These are phyloP conservation scores for Starmerella scarabaei DNA, from an alignment of 805 yeast species.

Conservation along the genomic window DNA sequence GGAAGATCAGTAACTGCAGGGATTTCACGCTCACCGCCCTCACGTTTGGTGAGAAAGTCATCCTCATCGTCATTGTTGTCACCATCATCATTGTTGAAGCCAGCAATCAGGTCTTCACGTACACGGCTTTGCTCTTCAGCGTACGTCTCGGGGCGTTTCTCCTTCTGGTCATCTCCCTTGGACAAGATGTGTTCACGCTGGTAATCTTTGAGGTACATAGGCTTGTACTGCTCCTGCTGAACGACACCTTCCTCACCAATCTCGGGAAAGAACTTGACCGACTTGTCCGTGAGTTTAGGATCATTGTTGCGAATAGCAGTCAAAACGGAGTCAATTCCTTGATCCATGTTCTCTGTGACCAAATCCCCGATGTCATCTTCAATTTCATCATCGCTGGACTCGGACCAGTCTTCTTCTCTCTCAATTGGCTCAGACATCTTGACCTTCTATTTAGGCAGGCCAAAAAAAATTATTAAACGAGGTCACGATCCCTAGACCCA, in stretches of 20 bases:
- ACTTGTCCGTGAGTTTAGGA: constrained; percentile 45
- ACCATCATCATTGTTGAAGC: constrained; percentile 49
- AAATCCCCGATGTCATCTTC: constrained; percentile 90
- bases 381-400: constrained; percentile 40
- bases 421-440: constrained; percentile 13
- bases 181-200: constrained; percentile 72
- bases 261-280: constrained; percentile 60
- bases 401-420: constrained; percentile 24
- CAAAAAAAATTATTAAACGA: not conserved
- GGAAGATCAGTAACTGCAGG: constrained; percentile 34
- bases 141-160: constrained; percentile 33
- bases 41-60: constrained; percentile 48
- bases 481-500: not conserved
- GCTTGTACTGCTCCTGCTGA: constrained; percentile 34
- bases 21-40: constrained; percentile 31
- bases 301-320: constrained; percentile 60
- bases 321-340: constrained; percentile 61
- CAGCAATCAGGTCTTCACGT: constrained; percentile 55
- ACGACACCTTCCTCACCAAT: constrained; percentile 33
- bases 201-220: constrained; percentile 81
- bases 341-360: constrained; percentile 72
- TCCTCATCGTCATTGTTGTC: constrained; percentile 30
- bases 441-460: not conserved
- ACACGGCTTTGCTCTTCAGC: constrained; percentile 66
- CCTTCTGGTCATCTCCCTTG: constrained; percentile 43